Evolutionary conservation across 192 early-diverging fungal species (phyloP).

Genomic region (Haplosporangium gracile): DNA sequence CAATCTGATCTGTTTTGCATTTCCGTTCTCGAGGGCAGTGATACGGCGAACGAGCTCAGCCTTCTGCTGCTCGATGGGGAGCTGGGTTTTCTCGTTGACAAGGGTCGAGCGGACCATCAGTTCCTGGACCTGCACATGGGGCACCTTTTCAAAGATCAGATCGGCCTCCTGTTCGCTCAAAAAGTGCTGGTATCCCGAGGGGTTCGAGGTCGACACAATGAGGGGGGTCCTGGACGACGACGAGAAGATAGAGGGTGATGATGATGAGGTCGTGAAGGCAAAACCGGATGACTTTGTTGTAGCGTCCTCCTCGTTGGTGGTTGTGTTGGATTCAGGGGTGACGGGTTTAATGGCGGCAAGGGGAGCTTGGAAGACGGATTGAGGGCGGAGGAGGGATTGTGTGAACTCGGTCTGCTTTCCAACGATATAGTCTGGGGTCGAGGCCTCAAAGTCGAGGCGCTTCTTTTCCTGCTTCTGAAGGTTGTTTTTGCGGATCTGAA

Average conservation of each 20-base stretch:
- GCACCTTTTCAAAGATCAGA: constrained; percentile 63
- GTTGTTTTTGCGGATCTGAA: constrained; percentile 55
- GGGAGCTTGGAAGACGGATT: constrained; percentile 43
- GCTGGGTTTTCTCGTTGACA: constrained; percentile 49
- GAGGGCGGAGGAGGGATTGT: constrained; percentile 46
- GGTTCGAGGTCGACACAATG: constrained; percentile 50
- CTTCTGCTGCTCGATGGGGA: constrained; percentile 63
- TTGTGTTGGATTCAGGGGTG: background rate
- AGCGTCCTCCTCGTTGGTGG: background rate
- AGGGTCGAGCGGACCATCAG: constrained; percentile 26
- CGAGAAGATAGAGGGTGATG: constrained; percentile 46
- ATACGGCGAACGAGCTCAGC: constrained; percentile 78
- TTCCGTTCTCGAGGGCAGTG: constrained; percentile 86
- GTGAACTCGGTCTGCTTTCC: constrained; percentile 59
- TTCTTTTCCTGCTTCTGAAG: constrained; percentile 48
- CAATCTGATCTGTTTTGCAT: constrained; percentile 77
- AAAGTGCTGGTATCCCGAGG: constrained; percentile 65
- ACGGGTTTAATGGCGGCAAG: constrained; percentile 45
- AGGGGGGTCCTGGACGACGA: constrained; percentile 33
- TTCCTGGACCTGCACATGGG: constrained; percentile 57
- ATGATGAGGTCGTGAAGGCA: constrained; percentile 36
- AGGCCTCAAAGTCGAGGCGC: constrained; percentile 39
- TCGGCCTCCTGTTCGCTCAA: constrained; percentile 60
- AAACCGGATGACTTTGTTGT: constrained; percentile 12
- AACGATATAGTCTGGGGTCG: constrained; percentile 48